A percentile compares a stretch with the other conserved stretches of the same genome.
Conservation (phyloP, 108 stramenopile species). For the Skeletonema potamos region DNA sequence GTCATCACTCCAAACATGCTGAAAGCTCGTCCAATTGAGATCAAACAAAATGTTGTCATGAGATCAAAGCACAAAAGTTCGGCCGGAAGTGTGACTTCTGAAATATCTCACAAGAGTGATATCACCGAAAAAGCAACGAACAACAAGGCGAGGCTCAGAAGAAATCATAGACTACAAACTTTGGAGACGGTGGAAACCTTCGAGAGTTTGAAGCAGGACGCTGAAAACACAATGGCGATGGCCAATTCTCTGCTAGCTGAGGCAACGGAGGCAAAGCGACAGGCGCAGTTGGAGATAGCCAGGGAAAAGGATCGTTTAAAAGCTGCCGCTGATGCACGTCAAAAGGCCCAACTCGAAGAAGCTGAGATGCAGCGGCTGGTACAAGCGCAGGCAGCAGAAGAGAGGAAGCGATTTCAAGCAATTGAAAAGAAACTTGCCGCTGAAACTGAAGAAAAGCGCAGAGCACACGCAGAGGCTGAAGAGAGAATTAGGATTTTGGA, state of each 20-base stretch:
- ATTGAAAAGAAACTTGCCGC: neutral
- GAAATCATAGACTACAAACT: neutral
- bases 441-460: neutral
- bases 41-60: conserved; percentile 19
- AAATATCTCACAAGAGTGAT: neutral
- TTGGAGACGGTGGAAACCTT: neutral
- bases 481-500: neutral
- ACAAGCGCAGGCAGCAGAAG: neutral
- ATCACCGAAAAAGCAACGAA: conserved; percentile 6
- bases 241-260: neutral
- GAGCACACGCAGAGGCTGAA: neutral
- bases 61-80: conserved; percentile 1
- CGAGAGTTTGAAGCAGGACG: conserved; percentile 3
- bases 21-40: conserved; percentile 8
- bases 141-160: neutral
- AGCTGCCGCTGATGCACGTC: neutral
- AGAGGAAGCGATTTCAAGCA: neutral
- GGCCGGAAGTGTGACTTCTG: neutral
- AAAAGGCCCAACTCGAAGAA: neutral
- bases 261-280: neutral
- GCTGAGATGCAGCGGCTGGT: neutral
- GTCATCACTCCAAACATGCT: conserved; percentile 18
- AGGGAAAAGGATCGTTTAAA: neutral
- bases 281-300: neutral
- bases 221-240: neutral